Base-by-base conservation (phyloP, 352 stramenopile species). In the Plasmopara viticola region DNA sequence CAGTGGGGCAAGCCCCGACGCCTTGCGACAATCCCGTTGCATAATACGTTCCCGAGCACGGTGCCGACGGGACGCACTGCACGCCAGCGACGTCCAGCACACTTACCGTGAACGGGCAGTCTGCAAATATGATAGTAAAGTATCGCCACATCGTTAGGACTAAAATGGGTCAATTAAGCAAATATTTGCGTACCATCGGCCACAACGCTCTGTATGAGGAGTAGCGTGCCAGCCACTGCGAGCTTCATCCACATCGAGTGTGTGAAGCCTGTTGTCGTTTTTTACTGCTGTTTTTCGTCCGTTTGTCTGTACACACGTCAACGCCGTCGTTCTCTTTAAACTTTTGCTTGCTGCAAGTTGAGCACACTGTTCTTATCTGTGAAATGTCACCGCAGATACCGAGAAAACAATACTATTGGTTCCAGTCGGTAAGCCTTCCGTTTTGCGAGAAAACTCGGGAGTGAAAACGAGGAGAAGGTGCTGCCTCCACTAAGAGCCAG, bases 11-110 rank as follows among this genome's bases (percentile, higher is more conserved):
- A 2, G 68, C 64, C 33, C 79, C 79, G 13, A 87, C 68, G 15
- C 74, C 72, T 14, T 63, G 51, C 12, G 70, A 55, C 5, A 87
- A 56, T 0, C 74, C 75, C 17, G 60, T 56, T 12, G 69, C 41
- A 9, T 70, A 80, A 50, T 86, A 86, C 17, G 72, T 78, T 18
- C 79, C 79, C 0, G 77, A 86, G 48, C 79, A 90, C 6, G 79
- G 79, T 14, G 53, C 50, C 8, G 62, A 53, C n/a, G 65, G 43
- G 20, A 87, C 57, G 51, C 79, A 90, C 51, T 81, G 61, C 15
- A 87, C 64, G 20, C 63, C 63, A 20, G 67, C 51, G 3, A 84
- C 65, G 34, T 86, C 79, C 48, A 87, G 60, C 6, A 90, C 75
- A 60, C 74, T 87, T 5, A 90, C 77, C 1, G 77, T 76, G 56